Evolutionary conservation across 495 filamentous ascomycete species (phyloP).

Genomic region (Choiromyces venosus): DNA sequence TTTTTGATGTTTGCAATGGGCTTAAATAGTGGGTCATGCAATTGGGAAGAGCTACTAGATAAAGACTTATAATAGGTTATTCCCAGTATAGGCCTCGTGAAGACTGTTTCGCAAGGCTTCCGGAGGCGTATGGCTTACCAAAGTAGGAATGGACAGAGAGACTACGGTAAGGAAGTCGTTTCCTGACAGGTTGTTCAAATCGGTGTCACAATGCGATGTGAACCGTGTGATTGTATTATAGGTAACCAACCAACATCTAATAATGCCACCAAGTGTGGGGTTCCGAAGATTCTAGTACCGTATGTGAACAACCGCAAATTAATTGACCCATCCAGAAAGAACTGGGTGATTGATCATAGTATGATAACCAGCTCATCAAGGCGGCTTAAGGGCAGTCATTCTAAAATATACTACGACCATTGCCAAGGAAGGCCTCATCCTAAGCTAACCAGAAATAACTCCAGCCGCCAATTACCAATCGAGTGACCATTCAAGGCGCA

Average conservation of each 20-base stretch:
- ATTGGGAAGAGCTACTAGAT: background rate
- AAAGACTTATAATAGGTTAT: background rate
- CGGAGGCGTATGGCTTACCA: background rate
- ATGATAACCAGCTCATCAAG: background rate
- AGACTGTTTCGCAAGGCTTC: background rate
- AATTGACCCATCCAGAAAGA: background rate
- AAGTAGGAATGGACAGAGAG: background rate
- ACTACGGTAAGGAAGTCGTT: too few species aligned
- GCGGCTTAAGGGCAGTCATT: background rate
- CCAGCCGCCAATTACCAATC: background rate
- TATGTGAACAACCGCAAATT: background rate
- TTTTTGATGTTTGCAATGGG: background rate
- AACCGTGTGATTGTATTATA: background rate
- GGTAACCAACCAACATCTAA: background rate
- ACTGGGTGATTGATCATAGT: background rate
- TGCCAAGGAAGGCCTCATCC: background rate
- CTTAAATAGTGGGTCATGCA: background rate
- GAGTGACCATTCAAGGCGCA: background rate
- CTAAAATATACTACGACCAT: background rate
- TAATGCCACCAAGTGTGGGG: background rate
- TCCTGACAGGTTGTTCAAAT: background rate
- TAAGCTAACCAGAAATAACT: background rate
- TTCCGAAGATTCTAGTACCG: background rate
- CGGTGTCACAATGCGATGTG: background rate
- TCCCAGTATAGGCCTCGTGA: background rate